Percentiles rank a stretch among this genome's conserved stretches.
phyloP scores from a whole-genome alignment of 129 eudicot genomes.

The Tagetes patula region DNA sequence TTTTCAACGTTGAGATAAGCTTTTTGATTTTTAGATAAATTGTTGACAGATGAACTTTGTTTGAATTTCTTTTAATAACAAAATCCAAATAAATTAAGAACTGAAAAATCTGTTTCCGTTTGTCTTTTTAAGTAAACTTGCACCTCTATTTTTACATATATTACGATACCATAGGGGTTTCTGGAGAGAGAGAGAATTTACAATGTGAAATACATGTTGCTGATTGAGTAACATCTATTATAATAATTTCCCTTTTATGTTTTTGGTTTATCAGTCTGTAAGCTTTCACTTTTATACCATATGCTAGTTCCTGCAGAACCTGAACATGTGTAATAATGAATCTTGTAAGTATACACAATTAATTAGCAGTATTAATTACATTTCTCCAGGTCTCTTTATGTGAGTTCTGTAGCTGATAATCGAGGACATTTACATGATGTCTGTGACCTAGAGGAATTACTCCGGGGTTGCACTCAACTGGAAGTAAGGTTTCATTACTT shows the following conservation, averaged over 20 bases:
- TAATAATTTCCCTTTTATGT: not conserved
- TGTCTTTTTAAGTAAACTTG: not conserved
- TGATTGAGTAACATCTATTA: not conserved
- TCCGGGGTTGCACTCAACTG: constrained; percentile 89
- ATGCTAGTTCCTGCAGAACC: constrained; percentile 29
- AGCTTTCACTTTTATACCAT: constrained; percentile 12
- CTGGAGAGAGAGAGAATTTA: constrained; percentile 9
- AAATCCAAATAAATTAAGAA: not conserved
- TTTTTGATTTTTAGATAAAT: constrained; percentile 1
- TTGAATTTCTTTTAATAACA: not conserved
- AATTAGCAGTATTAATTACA: constrained; percentile 36
- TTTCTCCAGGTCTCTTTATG: constrained; percentile 85
- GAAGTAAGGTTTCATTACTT: constrained; percentile 73
- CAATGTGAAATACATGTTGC: constrained; percentile 5
- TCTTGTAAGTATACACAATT: constrained; percentile 21
- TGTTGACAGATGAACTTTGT: not conserved
- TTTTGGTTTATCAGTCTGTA: constrained; percentile 16
- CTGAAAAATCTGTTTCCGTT: not conserved
- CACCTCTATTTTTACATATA: not conserved
- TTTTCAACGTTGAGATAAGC: not conserved
- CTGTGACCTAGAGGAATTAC: constrained; percentile 90
- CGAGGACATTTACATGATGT: constrained; percentile 82
- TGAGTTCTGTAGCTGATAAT: constrained; percentile 90
- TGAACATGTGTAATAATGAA: constrained; percentile 12
- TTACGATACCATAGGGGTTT: not conserved